A percentile compares a stretch with the other conserved stretches of the same genome.
Evolutionary conservation across 768 basidiomycete genomes (phyloP).

Genomic region (Paxillus ammoniavirescens): DNA sequence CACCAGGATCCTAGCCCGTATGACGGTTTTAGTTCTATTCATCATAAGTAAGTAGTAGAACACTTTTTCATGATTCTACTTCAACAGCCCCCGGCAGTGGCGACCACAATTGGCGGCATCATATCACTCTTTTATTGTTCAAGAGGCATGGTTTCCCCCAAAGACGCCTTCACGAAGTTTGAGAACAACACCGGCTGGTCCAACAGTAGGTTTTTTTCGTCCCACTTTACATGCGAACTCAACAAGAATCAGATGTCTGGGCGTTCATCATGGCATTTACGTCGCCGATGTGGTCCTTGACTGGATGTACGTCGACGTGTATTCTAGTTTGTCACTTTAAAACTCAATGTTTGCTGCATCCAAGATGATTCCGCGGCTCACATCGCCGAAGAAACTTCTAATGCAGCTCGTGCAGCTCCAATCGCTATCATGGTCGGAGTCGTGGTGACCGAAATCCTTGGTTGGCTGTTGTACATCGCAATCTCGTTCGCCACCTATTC

Average conservation of each 20-base stretch:
- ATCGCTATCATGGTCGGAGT: slow-evolving; percentile 45
- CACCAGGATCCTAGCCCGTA: slow-evolving; percentile 22
- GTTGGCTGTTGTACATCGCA: slow-evolving; percentile 42
- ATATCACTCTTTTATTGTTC: slow-evolving; percentile 20
- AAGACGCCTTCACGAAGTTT: slow-evolving; percentile 21
- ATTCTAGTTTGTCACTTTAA: not conserved
- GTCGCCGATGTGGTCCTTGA: slow-evolving; percentile 24
- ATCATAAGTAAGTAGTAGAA: slow-evolving; percentile 12
- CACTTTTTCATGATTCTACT: not conserved
- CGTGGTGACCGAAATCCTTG: slow-evolving; percentile 37
- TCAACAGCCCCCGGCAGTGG: slow-evolving; percentile 8
- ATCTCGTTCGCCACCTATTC: slow-evolving; percentile 43
- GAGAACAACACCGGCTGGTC: slow-evolving; percentile 27
- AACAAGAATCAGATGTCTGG: slow-evolving; percentile 16
- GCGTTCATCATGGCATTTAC: slow-evolving; percentile 27
- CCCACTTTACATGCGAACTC: not conserved
- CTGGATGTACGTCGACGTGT: slow-evolving; percentile 16
- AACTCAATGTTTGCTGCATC: not conserved
- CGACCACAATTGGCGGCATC: slow-evolving; percentile 15
- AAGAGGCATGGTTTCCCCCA: slow-evolving; percentile 13
- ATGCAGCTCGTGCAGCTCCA: slow-evolving; percentile 43
- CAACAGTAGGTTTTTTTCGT: slow-evolving; percentile 7
- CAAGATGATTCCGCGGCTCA: slow-evolving; percentile 49
- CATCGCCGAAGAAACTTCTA: slow-evolving; percentile 45
- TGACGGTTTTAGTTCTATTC: slow-evolving; percentile 14